Evolutionary conservation across 306 rosid genomes (phyloP), one percentile per base, ranked within the genome.

Genomic region (Castanea mollissima): DNA sequence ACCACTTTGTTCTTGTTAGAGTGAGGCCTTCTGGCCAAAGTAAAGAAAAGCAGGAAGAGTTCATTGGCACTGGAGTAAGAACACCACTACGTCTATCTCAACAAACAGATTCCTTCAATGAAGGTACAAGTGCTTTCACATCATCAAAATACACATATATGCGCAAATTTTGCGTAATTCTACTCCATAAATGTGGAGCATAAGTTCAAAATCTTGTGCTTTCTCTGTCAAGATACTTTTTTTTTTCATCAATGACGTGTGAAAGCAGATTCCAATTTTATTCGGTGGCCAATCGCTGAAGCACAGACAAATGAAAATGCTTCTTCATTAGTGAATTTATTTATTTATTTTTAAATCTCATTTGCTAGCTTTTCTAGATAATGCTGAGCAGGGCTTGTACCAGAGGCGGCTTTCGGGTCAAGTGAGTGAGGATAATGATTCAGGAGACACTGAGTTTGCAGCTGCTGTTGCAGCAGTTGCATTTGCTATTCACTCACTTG

Each of bases 381-480:
- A 78, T 54, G 78, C 52, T 72, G 51, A 6, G 55, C 44, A 59
- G 77, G 81, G 64, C 75, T 41, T 75, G 81, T 59, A 75, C 25
- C 35, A 27, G 19, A 78, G 82, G 79, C 78, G 63, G 46, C 23
- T 75, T 76, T 49, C 5, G 7, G 59, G 75, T 67, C 55, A 82
- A 69, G 81, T 59, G 73, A 73, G 60, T 72, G 81, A 76, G 74
- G 87, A 81, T 78, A 75, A 74, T 60, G 75, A 76, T 51, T 46
- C 77, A 49, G 79, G 31, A 79, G 90, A 92, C 16, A 75, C 69
- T 2, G 91, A 88, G 73, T 81, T 81, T 75, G 87, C 85, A 70
- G 57, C 91, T 34, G 90, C 91, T n/a, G 83, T 85, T 34, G 92
- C 91, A 68, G 87, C 96, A 64, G 90, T 87, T 78, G 91, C 89